Base-by-base conservation (phyloP, 768 basidiomycete genomes). In the Collybiopsis luxurians region DNA sequence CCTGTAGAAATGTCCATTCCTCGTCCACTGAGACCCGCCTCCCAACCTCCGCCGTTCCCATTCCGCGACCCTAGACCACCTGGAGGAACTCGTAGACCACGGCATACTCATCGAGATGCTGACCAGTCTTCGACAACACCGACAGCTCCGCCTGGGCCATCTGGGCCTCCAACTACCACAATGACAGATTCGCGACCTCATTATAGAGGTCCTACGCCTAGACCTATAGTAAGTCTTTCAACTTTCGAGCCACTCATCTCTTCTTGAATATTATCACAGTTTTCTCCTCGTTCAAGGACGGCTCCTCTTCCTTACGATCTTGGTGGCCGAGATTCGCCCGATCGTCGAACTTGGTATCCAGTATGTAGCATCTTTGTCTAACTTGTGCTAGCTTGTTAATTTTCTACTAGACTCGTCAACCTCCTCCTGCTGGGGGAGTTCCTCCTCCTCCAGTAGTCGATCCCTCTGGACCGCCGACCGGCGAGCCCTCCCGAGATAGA, bases 401-500 rank as follows among this genome's bases (percentile, higher is more conserved):
- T 24, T 45, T 46, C 11, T 7, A 0, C 10, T 44, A 24, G n/a
- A 4, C n/a, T 27, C 54, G 10, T 2, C 31, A 30, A 54, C 53
- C 38, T 31, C 24, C 2, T 56, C 57, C 45, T 39, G 44, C 64
- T 38, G 40, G 58, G 19, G 51, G 63, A 28, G 64, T 69, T 26
- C 69, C 70, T 28, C 70, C 66, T 1, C 67, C 64, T 26, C 49
- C 58, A n/a, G 5, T 72, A n/a, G 56, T 61, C 31, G n/a, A 48
- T 13, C 21, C 30, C 60, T 59, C 34, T 52, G n/a, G 12, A 26
- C 51, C 30, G 19, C 39, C 42, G 17, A 21, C 64, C 26, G 60
- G 62, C 42, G 68, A 67, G 19, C 69, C 73, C 2, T 60, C 62
- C 43, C 68, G 66, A 23, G 67, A 73, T 2, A 61, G 63, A 9